These are phyloP conservation scores for Byssochlamys sp. DNA, from an alignment of 2,329 filamentous ascomycete species.

Conservation along the genomic window DNA sequence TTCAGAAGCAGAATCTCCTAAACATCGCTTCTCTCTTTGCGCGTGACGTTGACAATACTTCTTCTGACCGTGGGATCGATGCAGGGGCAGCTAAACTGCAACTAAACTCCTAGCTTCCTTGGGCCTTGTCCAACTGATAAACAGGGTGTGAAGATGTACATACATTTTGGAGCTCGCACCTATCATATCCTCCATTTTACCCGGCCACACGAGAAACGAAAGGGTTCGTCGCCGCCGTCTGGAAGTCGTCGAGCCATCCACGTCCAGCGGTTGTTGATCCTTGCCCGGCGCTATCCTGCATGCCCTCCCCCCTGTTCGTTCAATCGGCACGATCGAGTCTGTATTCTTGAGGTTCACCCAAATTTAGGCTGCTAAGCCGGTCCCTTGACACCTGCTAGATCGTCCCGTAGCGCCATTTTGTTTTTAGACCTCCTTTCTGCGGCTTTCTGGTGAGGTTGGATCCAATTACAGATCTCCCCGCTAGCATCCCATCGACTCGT, in stretches of 20 bases:
- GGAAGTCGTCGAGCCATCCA: neutral
- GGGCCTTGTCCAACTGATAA: neutral
- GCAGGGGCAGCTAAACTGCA: neutral
- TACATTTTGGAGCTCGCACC: neutral
- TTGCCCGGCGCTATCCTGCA: neutral
- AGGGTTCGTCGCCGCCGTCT: neutral
- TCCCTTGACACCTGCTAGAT: conserved; percentile 3
- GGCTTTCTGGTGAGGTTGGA: neutral
- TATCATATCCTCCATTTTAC: neutral
- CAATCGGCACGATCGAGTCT: neutral
- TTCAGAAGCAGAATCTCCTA: neutral
- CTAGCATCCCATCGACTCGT: conserved; percentile 7
- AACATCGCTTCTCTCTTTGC: neutral
- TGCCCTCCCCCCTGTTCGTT: neutral
- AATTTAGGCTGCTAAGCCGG: conserved; percentile 6
- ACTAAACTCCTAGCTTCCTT: neutral
- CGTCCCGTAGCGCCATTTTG: conserved; percentile 5
- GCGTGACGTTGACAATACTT: neutral
- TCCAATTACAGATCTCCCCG: conserved; percentile 1
- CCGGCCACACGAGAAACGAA: neutral
- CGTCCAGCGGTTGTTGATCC: neutral
- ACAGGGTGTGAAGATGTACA: neutral
- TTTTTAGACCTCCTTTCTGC: conserved; percentile 1
- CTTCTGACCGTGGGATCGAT: neutral
- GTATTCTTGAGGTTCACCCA: conserved; percentile 1